Percentiles rank a stretch among this genome's conserved stretches.
These are phyloP conservation scores for Forsythia suspensa DNA, from an alignment of 257 asterid species.

Conservation along the genomic window DNA sequence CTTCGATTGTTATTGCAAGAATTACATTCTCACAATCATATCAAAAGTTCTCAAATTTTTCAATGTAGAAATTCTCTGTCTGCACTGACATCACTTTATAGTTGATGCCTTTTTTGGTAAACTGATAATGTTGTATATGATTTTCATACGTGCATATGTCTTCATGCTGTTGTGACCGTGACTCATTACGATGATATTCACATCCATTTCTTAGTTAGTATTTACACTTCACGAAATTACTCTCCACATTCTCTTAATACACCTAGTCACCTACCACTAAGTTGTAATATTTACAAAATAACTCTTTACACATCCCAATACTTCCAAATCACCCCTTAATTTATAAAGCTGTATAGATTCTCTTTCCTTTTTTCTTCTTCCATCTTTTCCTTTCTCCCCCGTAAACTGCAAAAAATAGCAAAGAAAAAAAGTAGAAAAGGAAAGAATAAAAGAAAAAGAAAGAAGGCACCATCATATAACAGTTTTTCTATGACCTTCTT, in stretches of 20 bases:
- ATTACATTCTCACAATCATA: background rate
- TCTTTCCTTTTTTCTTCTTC: too few relatives aligned
- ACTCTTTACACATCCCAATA: background rate
- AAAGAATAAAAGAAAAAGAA: background rate
- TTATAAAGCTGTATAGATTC: background rate
- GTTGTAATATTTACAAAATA: too few relatives aligned
- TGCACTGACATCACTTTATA: too few relatives aligned
- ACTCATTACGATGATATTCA: too few relatives aligned
- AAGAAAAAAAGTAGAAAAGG: too few relatives aligned
- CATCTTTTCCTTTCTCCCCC: background rate
- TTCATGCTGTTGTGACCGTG: background rate
- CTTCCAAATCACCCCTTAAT: background rate
- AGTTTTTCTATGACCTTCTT: background rate
- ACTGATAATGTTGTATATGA: background rate
- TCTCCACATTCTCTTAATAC: background rate
- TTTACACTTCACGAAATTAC: background rate
- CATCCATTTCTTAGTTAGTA: background rate
- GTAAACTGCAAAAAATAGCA: background rate
- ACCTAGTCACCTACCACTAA: background rate
- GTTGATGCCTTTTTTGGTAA: background rate
- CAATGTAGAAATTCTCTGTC: too few relatives aligned
- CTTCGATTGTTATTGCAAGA: background rate
- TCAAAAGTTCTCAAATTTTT: background rate
- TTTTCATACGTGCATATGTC: background rate
- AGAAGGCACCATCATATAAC: background rate